A percentile compares a stretch with the other conserved stretches of the same genome.
Evolutionary conservation across 202 grass and related monocot species (phyloP).

Genomic region (Zoysia matrella): DNA sequence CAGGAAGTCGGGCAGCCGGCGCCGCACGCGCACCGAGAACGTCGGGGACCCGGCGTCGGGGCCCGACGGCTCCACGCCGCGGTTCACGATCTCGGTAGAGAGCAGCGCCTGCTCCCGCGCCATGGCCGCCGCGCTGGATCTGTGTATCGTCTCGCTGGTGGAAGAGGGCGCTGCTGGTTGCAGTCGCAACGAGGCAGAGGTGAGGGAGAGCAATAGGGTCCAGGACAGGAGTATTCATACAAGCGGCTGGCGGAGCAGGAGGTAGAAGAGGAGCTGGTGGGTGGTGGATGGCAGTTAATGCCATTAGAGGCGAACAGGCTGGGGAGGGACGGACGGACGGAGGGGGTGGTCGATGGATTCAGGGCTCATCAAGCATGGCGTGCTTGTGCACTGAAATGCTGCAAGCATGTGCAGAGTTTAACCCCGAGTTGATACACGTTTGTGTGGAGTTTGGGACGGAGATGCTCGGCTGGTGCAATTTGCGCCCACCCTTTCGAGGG

Average conservation of each 20-base stretch:
- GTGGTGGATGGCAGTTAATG: slow-evolving; percentile 62
- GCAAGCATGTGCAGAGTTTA: no score
- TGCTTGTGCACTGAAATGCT: no score
- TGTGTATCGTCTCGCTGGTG: neutral
- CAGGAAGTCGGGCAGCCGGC: no score
- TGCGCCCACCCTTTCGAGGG: neutral
- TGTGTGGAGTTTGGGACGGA: no score
- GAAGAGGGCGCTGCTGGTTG: neutral
- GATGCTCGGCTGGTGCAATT: no score
- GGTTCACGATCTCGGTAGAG: no score
- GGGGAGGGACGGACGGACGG: neutral
- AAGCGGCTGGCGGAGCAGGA: neutral
- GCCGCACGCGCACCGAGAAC: no score
- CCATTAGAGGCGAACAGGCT: slow-evolving; percentile 28
- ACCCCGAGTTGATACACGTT: no score
- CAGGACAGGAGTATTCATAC: slow-evolving; percentile 38
- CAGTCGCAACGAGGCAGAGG: neutral
- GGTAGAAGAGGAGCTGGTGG: slow-evolving; percentile 43
- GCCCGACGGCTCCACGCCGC: no score
- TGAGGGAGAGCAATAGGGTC: slow-evolving; percentile 8
- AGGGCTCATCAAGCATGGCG: neutral
- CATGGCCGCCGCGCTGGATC: no score
- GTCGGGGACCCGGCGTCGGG: no score
- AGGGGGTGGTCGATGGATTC: neutral
- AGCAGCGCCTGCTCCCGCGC: no score